These are phyloP conservation scores for Eimeria necatrix DNA, from an alignment of 169 alveolate species.

Conservation along the genomic window DNA sequence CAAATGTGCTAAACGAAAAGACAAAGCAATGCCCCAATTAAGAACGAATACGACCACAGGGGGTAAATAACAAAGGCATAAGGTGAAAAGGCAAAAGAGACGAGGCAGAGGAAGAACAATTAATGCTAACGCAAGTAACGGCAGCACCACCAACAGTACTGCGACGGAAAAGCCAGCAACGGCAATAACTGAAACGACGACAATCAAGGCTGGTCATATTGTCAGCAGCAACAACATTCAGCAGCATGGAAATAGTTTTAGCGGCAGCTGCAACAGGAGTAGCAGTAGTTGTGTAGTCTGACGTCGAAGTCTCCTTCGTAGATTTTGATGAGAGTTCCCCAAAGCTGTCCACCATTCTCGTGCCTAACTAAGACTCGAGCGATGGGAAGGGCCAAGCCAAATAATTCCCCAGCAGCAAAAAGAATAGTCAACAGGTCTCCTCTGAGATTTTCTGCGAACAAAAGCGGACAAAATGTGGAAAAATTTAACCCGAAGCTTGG, in stretches of 20 bases:
- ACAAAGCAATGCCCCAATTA: too few species aligned
- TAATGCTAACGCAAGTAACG: not conserved
- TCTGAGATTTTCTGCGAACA: not conserved
- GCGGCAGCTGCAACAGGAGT: slow-evolving; percentile 28
- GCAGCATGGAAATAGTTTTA: not conserved
- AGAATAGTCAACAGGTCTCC: not conserved
- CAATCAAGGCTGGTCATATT: not conserved
- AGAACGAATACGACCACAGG: too few species aligned
- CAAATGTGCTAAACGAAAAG: too few species aligned
- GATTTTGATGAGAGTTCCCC: not conserved
- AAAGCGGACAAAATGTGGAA: too few species aligned
- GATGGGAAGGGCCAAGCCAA: not conserved
- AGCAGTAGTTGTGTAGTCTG: not conserved
- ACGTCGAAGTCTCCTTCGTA: not conserved
- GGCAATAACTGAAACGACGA: not conserved
- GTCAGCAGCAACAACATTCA: not conserved
- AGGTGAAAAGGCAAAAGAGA: too few species aligned
- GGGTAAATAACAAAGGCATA: too few species aligned
- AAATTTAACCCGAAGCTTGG: too few species aligned
- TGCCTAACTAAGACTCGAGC: not conserved
- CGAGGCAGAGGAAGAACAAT: not conserved
- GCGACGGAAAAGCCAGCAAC: not conserved
- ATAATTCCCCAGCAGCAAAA: not conserved
- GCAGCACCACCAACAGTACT: slow-evolving; percentile 5
- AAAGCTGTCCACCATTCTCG: not conserved